Percentiles rank a stretch among this genome's conserved stretches.
Evolutionary conservation across 192 early-diverging fungal species (phyloP).

Genomic region (Umbelopsis ramanniana): DNA sequence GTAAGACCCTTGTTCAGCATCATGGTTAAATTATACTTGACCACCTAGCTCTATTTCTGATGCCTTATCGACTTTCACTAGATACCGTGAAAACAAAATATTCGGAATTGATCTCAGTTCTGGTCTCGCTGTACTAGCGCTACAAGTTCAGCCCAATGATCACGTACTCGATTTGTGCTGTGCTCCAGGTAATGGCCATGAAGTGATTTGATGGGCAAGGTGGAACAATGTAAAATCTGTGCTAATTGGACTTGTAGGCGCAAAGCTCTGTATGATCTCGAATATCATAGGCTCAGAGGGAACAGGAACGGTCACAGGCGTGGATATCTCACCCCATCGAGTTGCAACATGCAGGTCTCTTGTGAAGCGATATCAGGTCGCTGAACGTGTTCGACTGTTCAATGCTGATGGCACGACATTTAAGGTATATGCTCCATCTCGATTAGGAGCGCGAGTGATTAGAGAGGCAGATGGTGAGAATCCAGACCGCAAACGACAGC

Average conservation of each 20-base stretch:
- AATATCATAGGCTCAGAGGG: slow-evolving; percentile 67
- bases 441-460: slow-evolving; percentile 29
- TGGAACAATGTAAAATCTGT: not conserved
- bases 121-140: slow-evolving; percentile 79
- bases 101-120: slow-evolving; percentile 80
- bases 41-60: slow-evolving; percentile 46
- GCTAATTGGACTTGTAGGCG: slow-evolving; percentile 47
- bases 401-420: slow-evolving; percentile 85
- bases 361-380: slow-evolving; percentile 70
- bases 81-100: slow-evolving; percentile 38
- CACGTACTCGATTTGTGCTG: slow-evolving; percentile 82
- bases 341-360: slow-evolving; percentile 74
- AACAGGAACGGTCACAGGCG: slow-evolving; percentile 90
- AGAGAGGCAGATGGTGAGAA: not conserved
- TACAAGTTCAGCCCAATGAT: slow-evolving; percentile 73
- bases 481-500: slow-evolving; percentile 22
- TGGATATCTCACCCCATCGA: slow-evolving; percentile 80
- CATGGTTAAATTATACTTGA: slow-evolving; percentile 63
- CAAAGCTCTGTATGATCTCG: slow-evolving; percentile 83
- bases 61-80: not conserved
- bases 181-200: slow-evolving; percentile 43
- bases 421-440: slow-evolving; percentile 68
- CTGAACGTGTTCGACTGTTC: slow-evolving; percentile 68
- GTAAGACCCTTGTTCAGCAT: not conserved
- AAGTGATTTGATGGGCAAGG: not conserved